These are phyloP conservation scores for Haplosporangium gracile DNA, from an alignment of 192 early-diverging fungal genomes.

Conservation along the genomic window DNA sequence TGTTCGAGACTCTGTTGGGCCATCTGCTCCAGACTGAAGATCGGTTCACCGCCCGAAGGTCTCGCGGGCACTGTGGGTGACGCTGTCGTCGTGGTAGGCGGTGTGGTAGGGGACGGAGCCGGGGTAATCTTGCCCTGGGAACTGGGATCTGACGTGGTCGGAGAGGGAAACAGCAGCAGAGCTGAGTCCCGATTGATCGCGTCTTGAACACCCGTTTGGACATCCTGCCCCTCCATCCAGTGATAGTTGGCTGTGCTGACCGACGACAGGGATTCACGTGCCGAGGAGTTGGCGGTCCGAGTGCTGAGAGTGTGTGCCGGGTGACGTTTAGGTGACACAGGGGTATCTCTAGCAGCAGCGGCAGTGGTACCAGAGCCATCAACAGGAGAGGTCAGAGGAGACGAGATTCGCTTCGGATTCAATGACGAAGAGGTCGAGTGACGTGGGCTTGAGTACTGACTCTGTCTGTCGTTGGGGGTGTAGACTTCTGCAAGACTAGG, in stretches of 20 bases:
- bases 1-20: constrained; percentile 33
- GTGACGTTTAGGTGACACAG: neutral
- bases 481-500: constrained; percentile 27
- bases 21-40: constrained; percentile 17
- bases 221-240: constrained; percentile 42
- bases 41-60: neutral
- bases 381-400: neutral
- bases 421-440: neutral
- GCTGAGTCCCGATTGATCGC: constrained; percentile 26
- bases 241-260: constrained; percentile 46
- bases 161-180: constrained; percentile 34
- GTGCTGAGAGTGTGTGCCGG: neutral
- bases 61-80: constrained; percentile 1
- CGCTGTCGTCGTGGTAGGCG: neutral
- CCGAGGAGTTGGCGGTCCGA: constrained; percentile 3
- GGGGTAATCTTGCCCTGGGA: neutral
- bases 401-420: constrained; percentile 7
- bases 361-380: neutral
- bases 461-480: constrained; percentile 18
- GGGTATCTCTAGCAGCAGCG: neutral
- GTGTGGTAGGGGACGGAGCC: neutral
- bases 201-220: constrained; percentile 8
- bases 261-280: constrained; percentile 35
- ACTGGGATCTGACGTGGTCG: neutral
- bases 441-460: constrained; percentile 26